phyloP scores from a whole-genome alignment of 768 basidiomycete genomes.

The Lenzites betulinus region DNA sequence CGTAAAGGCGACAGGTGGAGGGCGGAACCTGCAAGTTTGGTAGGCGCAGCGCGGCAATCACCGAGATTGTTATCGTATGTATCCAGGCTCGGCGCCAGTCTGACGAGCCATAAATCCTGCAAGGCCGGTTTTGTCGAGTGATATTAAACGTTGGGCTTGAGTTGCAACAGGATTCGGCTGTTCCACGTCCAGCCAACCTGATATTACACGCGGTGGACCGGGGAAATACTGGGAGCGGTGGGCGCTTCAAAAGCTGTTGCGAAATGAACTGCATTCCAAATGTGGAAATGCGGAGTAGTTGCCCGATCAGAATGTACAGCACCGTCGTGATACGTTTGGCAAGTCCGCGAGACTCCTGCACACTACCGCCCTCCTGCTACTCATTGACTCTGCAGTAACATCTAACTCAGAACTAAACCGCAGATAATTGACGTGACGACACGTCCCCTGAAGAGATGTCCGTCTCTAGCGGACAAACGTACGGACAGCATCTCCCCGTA shows the following conservation, averaged over 20 bases:
- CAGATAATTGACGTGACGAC: neutral
- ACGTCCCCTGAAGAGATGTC: neutral
- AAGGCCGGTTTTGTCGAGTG: no score
- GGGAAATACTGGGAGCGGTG: neutral
- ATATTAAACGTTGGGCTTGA: no score
- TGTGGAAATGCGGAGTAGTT: neutral
- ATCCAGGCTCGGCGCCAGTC: no score
- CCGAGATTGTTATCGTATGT: neutral
- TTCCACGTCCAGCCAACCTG: no score
- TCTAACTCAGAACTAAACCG: neutral
- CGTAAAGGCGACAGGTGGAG: neutral
- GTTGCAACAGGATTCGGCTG: no score
- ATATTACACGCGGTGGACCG: no score
- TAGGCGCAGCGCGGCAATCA: slow-evolving; percentile 12
- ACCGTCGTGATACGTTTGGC: slow-evolving; percentile 2
- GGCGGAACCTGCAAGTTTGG: neutral
- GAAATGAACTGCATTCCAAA: neutral
- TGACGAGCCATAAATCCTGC: no score
- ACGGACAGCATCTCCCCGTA: slow-evolving; percentile 60
- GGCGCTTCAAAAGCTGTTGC: neutral
- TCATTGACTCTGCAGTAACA: neutral
- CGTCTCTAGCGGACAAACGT: slow-evolving; percentile 36
- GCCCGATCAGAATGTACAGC: slow-evolving; percentile 10
- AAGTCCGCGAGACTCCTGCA: neutral
- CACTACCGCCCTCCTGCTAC: neutral